Evolutionary conservation across 345 rosid species (phyloP), one percentile per base, ranked within the genome.

Genomic region (Cardamine chenopodiifolia): DNA sequence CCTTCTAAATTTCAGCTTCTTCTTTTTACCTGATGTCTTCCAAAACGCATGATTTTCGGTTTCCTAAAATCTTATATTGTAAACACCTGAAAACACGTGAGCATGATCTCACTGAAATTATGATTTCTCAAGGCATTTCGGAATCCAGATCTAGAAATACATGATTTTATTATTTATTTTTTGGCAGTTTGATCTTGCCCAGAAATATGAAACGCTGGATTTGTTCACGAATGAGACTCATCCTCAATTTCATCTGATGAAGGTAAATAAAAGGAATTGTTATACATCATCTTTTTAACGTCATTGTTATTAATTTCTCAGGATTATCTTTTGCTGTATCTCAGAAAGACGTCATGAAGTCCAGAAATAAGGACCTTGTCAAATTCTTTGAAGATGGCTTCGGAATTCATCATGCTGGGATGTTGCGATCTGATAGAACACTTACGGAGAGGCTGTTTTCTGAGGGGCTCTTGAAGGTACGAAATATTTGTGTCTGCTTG

Each of bases 381-480:
- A 79, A 86, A 78, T 90, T 94, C 48, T 94, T 94, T 78, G 96
- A 84, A 65, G 66, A 31, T 63, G 97, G 88, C 8, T 23, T 86
- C 59, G 98, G 98, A 47, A 81, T 94, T 80, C 98, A 94, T 85
- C 96, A 94, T 79, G 98, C 98, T 72, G 98, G 98, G 74, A 94
- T 94, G 97, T 78, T 94, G 79, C 89, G 98, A 68, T 76, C 91
- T 76, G 98, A 94, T 77, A 86, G 98, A 78, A 89, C 91, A 77
- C 89, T 94, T 78, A 94, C 98, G 13, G 98, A 94, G 83, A 85
- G 85, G 75, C 91, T 94, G 70, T 91, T 94, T 82, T 87, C 96
- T 59, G 93, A 86, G 70, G 95, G 97, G 75, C 85, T 94, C 59
- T 85, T 94, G 86, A 94, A 90, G 86, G 98, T 91, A 75, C 54